These are phyloP conservation scores for Daldinia sp. DNA, from an alignment of 2,329 filamentous ascomycete species.

Conservation along the genomic window DNA sequence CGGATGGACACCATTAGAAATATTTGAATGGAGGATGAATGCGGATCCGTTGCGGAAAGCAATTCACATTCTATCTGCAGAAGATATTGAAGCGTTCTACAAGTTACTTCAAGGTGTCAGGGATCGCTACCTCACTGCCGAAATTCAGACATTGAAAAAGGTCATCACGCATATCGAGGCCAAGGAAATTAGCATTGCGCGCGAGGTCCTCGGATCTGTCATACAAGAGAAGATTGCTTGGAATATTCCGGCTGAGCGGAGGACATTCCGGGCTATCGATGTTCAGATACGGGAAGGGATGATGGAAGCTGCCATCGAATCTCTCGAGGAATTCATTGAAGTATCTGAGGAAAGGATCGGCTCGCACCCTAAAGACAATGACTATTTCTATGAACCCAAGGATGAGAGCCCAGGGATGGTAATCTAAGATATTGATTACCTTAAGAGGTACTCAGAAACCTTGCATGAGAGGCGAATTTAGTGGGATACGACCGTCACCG, in stretches of 20 bases:
- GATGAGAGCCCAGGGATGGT: no score
- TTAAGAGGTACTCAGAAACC: no score
- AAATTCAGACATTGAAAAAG: slow-evolving; percentile 22
- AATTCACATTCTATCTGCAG: background rate
- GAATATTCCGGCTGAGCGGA: slow-evolving; percentile 31
- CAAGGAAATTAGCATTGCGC: slow-evolving; percentile 6
- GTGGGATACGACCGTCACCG: no score
- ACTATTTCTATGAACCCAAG: no score
- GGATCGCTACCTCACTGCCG: slow-evolving; percentile 31
- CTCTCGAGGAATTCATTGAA: slow-evolving; percentile 34
- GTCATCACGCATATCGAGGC: slow-evolving; percentile 21
- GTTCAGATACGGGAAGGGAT: slow-evolving; percentile 34
- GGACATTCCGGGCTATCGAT: slow-evolving; percentile 32
- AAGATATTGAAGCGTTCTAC: slow-evolving; percentile 24
- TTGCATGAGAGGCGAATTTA: no score
- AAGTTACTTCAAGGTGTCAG: slow-evolving; percentile 15
- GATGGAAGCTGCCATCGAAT: slow-evolving; percentile 35
- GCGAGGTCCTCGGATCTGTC: slow-evolving; percentile 13
- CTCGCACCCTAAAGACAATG: background rate
- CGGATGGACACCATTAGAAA: slow-evolving; percentile 19
- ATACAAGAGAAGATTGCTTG: slow-evolving; percentile 30
- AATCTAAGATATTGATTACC: no score
- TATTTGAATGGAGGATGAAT: slow-evolving; percentile 24
- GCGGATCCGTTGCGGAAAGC: background rate
- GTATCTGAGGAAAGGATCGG: slow-evolving; percentile 21